phyloP scores from a whole-genome alignment of 73 alveolate genomes.

The Paramecium biaurelia region DNA sequence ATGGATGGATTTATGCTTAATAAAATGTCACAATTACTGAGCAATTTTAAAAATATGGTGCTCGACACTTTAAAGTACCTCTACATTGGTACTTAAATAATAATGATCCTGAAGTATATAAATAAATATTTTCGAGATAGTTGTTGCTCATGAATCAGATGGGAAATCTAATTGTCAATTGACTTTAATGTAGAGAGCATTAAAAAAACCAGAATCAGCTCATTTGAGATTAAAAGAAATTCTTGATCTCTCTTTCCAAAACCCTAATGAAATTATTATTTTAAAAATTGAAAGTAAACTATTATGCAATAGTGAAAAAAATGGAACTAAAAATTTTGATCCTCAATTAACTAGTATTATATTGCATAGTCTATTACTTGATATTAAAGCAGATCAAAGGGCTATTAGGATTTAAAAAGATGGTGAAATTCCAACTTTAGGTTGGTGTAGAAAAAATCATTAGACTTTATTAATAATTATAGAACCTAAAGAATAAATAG shows the following conservation, averaged over 20 bases:
- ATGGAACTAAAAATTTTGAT: background rate
- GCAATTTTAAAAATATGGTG: slow-evolving; percentile 24
- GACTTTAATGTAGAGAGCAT: background rate
- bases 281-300: slow-evolving; percentile 18
- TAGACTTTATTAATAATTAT: background rate
- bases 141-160: slow-evolving; percentile 15
- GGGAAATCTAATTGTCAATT: slow-evolving; percentile 1
- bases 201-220: background rate
- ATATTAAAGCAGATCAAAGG: background rate
- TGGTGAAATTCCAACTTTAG: background rate
- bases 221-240: background rate
- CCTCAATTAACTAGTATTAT: background rate
- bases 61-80: slow-evolving; percentile 39
- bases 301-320: background rate
- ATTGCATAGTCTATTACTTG: background rate
- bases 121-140: background rate
- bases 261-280: slow-evolving; percentile 21
- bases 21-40: slow-evolving; percentile 41
- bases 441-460: background rate
- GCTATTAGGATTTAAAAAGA: background rate
- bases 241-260: background rate
- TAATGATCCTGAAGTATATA: background rate
- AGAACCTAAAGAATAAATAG: background rate
- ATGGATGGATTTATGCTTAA: slow-evolving; percentile 36
- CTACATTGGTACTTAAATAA: background rate